phyloP scores from a whole-genome alignment of 108 stramenopile genomes.

The Stephanodiscus triporus region DNA sequence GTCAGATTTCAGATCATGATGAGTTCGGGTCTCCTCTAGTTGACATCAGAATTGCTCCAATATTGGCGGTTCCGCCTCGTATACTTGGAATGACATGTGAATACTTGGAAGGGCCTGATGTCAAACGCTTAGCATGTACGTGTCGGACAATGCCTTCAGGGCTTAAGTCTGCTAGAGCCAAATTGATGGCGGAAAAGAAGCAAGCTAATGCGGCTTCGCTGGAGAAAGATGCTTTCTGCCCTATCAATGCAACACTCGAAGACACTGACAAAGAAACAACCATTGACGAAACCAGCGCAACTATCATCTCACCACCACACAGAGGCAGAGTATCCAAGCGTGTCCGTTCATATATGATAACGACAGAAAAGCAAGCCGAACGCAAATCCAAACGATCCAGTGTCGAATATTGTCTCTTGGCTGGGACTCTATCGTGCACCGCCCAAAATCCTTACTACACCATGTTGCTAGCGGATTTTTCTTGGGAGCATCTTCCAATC shows the following conservation, averaged over 20 bases:
- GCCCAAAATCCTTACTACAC: conserved; percentile 47
- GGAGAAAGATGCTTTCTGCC: background rate
- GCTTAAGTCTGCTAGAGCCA: conserved; percentile 4
- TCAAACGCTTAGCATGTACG: conserved; percentile 26
- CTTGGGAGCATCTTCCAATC: conserved; percentile 29
- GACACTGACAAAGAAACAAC: background rate
- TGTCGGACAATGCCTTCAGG: conserved; percentile 32
- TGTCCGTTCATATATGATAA: conserved; percentile 66
- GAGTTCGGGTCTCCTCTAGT: conserved; percentile 72
- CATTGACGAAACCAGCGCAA: conserved; percentile 1
- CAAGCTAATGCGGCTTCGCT: background rate
- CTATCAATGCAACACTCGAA: background rate
- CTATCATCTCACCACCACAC: conserved; percentile 24
- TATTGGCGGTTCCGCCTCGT: conserved; percentile 59
- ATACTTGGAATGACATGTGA: conserved; percentile 61
- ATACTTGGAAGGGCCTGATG: conserved; percentile 51
- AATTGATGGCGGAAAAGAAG: conserved; percentile 5
- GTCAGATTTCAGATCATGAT: conserved; percentile 14
- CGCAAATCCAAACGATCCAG: conserved; percentile 44
- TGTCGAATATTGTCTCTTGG: conserved; percentile 63
- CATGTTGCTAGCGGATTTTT: conserved; percentile 9
- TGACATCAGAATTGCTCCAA: conserved; percentile 57
- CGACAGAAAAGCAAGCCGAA: conserved; percentile 56
- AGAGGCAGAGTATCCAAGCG: conserved; percentile 70
- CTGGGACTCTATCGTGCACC: conserved; percentile 56